A percentile compares a stretch with the other conserved stretches of the same genome.
Conservation (phyloP, 805 yeast genomes). For the Candida glaebosa region DNA sequence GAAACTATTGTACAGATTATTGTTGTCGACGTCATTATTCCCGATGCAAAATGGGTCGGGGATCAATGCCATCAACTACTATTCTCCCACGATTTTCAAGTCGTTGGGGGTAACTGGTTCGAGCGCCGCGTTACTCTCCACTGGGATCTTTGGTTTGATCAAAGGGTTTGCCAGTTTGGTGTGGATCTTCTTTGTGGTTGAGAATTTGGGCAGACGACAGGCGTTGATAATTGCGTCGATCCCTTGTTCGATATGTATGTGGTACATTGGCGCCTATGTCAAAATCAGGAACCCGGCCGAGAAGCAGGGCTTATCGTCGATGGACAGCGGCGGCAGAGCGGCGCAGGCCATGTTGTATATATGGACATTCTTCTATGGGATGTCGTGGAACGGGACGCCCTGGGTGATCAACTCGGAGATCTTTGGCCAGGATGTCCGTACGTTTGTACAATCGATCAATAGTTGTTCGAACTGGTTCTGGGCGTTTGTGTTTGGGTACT, state of each 20-base stretch:
- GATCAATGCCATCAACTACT: slow-evolving; percentile 49
- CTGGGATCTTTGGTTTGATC: slow-evolving; percentile 52
- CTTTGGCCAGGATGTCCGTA: slow-evolving; percentile 41
- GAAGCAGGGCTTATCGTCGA: slow-evolving; percentile 15
- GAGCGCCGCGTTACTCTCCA: slow-evolving; percentile 45
- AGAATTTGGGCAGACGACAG: slow-evolving; percentile 43
- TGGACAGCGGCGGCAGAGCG: slow-evolving; percentile 37
- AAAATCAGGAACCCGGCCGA: slow-evolving; percentile 33
- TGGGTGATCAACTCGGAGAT: slow-evolving; percentile 48
- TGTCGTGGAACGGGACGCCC: slow-evolving; percentile 46
- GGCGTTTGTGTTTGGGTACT: slow-evolving; percentile 48
- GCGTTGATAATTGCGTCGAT: slow-evolving; percentile 36
- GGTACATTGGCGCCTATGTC: slow-evolving; percentile 48
- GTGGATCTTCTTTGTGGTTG: slow-evolving; percentile 46
- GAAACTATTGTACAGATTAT: slow-evolving; percentile 30
- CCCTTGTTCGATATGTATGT: slow-evolving; percentile 43
- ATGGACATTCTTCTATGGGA: slow-evolving; percentile 44
- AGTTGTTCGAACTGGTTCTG: slow-evolving; percentile 49
- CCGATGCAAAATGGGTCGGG: slow-evolving; percentile 47
- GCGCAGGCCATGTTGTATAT: slow-evolving; percentile 45
- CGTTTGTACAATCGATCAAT: slow-evolving; percentile 40
- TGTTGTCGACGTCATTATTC: slow-evolving; percentile 36
- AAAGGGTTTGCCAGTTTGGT: slow-evolving; percentile 43
- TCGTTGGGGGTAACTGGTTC: slow-evolving; percentile 47
- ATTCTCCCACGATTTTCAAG: slow-evolving; percentile 50